Conservation (phyloP, 495 filamentous ascomycete species). For the Aspergillus incahuasiensis region DNA sequence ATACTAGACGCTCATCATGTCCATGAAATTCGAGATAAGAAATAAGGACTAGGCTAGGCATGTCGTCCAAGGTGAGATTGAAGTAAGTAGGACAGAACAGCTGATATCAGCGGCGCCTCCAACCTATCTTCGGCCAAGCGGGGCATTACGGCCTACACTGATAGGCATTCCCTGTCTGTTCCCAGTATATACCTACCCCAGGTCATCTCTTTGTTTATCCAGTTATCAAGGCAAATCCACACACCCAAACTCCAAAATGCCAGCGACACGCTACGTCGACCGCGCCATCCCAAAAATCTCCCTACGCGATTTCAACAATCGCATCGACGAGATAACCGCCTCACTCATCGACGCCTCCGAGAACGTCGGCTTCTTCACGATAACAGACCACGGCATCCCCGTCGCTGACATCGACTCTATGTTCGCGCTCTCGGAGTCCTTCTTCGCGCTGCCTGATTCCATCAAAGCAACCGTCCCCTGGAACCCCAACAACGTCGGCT, state of each 20-base stretch:
- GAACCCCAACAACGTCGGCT: slow-evolving; percentile 54
- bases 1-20: no score
- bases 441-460: slow-evolving; percentile 52
- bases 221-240: no score
- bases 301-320: slow-evolving; percentile 47
- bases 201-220: no score
- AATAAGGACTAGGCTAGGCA: no score
- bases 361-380: slow-evolving; percentile 59
- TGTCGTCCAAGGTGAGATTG: no score
- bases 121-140: no score
- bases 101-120: no score
- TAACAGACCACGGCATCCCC: slow-evolving; percentile 54
- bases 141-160: no score
- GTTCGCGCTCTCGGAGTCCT: slow-evolving; percentile 46
- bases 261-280: slow-evolving; percentile 38
- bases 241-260: background rate
- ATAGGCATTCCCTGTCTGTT: no score
- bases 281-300: slow-evolving; percentile 56
- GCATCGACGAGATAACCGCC: slow-evolving; percentile 50
- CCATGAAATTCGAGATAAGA: no score
- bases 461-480: slow-evolving; percentile 52
- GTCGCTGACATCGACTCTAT: slow-evolving; percentile 46
- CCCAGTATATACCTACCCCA: no score
- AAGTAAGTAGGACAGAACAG: no score
- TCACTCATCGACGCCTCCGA: slow-evolving; percentile 55